Evolutionary conservation across 2,329 filamentous ascomycete genomes (phyloP).

Genomic region (Phialemonium atrogriseum): DNA sequence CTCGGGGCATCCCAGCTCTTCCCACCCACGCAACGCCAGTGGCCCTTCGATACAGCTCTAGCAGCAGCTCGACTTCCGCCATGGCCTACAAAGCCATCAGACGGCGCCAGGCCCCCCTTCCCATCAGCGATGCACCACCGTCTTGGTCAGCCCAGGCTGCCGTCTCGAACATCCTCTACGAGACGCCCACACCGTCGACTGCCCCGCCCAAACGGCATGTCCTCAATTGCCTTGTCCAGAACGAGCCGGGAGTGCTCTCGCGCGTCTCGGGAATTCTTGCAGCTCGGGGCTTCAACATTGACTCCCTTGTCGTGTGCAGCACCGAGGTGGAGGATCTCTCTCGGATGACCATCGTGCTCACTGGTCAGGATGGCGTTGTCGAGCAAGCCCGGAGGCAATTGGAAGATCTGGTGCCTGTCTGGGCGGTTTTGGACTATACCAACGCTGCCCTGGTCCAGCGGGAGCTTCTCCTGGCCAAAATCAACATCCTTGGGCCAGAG

Average conservation of each 20-base stretch:
- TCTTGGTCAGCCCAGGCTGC: slow-evolving; percentile 88
- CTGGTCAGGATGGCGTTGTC: slow-evolving; percentile 92
- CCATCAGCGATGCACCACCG: slow-evolving; percentile 66
- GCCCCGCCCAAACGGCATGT: slow-evolving; percentile 89
- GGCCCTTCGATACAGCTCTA: slow-evolving; percentile 27
- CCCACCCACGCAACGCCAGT: neutral
- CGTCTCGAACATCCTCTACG: slow-evolving; percentile 97
- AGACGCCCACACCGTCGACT: slow-evolving; percentile 78
- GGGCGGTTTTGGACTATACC: slow-evolving; percentile 97
- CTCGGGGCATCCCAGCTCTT: neutral
- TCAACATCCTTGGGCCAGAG: slow-evolving; percentile 93
- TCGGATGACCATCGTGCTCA: slow-evolving; percentile 97
- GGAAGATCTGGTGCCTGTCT: slow-evolving; percentile 94
- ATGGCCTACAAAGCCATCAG: slow-evolving; percentile 96
- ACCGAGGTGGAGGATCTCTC: slow-evolving; percentile 95
- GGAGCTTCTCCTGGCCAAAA: slow-evolving; percentile 88
- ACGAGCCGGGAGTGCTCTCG: slow-evolving; percentile 94
- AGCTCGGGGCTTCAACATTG: slow-evolving; percentile 97
- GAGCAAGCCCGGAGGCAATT: slow-evolving; percentile 94
- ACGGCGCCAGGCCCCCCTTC: slow-evolving; percentile 76
- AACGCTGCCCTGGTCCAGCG: slow-evolving; percentile 87
- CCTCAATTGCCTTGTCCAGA: slow-evolving; percentile 97
- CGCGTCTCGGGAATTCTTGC: slow-evolving; percentile 94
- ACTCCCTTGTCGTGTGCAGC: slow-evolving; percentile 94
- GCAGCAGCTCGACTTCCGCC: slow-evolving; percentile 76